Evolutionary conservation across 2,329 filamentous ascomycete species (phyloP).

Genomic region (Aspergillus pseudoterreus): DNA sequence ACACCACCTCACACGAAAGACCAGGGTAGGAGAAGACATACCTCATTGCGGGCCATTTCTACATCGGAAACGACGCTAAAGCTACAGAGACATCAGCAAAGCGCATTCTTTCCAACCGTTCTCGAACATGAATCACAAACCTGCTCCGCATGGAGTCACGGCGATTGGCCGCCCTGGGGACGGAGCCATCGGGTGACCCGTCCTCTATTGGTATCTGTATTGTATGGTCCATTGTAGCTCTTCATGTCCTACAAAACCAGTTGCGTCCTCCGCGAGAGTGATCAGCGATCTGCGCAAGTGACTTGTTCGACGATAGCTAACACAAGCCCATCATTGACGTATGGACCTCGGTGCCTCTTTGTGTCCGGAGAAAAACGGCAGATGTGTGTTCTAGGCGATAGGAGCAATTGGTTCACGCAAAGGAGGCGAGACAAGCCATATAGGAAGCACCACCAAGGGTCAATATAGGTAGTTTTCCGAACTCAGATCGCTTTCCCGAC

Average conservation of each 20-base stretch:
- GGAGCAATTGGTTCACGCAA: too few relatives aligned
- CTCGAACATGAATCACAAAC: slow-evolving; percentile 14
- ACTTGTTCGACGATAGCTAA: too few relatives aligned
- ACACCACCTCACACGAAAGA: slow-evolving; percentile 6
- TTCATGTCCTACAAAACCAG: background rate
- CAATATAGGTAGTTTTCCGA: background rate
- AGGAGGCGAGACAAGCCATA: too few relatives aligned
- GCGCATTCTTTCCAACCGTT: background rate
- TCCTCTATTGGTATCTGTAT: slow-evolving; percentile 22
- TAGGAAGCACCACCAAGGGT: too few relatives aligned
- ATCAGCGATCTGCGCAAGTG: background rate
- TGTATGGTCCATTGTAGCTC: slow-evolving; percentile 26
- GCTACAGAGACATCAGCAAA: slow-evolving; percentile 32
- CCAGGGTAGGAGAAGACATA: slow-evolving; percentile 36
- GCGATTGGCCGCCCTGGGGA: slow-evolving; percentile 21
- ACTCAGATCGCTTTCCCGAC: background rate
- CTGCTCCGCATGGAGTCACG: slow-evolving; percentile 41
- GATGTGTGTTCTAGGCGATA: too few relatives aligned
- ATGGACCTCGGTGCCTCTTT: too few relatives aligned
- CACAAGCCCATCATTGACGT: too few relatives aligned
- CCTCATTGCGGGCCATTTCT: slow-evolving; percentile 98
- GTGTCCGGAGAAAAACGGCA: too few relatives aligned
- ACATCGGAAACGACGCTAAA: slow-evolving; percentile 86
- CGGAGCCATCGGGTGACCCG: slow-evolving; percentile 19
- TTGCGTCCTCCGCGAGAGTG: background rate